These are phyloP conservation scores for Ambrosiella cleistominuta DNA, from an alignment of 2,329 filamentous ascomycete genomes.

Conservation along the genomic window DNA sequence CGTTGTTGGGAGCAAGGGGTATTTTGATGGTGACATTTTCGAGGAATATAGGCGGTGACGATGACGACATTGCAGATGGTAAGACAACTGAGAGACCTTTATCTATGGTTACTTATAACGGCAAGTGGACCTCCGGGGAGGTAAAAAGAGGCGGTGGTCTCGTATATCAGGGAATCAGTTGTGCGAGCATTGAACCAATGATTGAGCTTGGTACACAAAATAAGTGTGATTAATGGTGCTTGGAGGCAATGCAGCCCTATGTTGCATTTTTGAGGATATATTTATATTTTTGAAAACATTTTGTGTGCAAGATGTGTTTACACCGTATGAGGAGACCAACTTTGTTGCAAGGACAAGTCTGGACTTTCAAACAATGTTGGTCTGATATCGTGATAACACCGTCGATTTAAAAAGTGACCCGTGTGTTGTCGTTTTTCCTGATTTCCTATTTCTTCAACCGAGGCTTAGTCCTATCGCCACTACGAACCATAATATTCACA, in stretches of 20 bases:
- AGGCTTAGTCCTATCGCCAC: background rate
- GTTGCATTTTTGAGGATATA: background rate
- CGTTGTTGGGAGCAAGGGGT: background rate
- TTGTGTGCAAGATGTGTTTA: background rate
- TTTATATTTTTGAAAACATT: too few species aligned
- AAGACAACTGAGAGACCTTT: background rate
- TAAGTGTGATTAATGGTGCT: background rate
- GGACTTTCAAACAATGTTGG: background rate
- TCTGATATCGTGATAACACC: background rate
- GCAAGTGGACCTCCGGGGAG: too few species aligned
- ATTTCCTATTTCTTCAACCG: background rate
- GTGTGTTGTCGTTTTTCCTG: background rate
- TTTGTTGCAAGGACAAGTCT: background rate
- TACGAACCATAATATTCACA: too few species aligned
- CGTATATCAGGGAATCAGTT: background rate
- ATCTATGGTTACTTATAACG: too few species aligned
- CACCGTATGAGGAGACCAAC: too few species aligned
- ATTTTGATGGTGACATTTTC: background rate
- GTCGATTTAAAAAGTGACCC: background rate
- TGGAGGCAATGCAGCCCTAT: background rate
- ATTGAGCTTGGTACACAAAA: background rate
- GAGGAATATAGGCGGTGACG: background rate
- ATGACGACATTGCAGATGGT: background rate
- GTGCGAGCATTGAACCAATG: background rate
- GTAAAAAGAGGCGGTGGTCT: background rate